A percentile compares a stretch with the other conserved stretches of the same genome.
phyloP scores from a whole-genome alignment of 495 filamentous ascomycete genomes.

The Xylaria longipes region DNA sequence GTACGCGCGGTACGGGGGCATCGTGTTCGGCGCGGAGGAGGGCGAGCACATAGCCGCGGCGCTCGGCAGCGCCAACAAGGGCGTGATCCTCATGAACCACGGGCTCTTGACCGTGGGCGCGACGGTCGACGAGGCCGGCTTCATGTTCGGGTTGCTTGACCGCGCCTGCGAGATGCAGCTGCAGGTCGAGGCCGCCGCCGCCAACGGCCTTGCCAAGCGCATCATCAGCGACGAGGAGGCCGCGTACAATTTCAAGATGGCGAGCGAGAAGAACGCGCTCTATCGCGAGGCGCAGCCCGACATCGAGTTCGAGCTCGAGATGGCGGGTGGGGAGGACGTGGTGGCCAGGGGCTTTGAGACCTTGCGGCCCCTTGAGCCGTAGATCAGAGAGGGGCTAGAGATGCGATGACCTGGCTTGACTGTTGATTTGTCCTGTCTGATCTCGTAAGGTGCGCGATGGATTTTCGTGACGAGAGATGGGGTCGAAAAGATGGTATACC shows the following conservation, averaged over 20 bases:
- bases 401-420: conserved; percentile 4
- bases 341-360: conserved; percentile 48
- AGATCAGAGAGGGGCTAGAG: not conserved
- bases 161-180: conserved; percentile 59
- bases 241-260: conserved; percentile 59
- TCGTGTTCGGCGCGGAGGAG: conserved; percentile 59
- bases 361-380: conserved; percentile 31
- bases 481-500: conserved; percentile 6
- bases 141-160: conserved; percentile 58
- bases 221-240: conserved; percentile 60
- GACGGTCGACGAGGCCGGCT: conserved; percentile 63
- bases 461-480: conserved; percentile 20
- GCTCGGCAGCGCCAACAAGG: conserved; percentile 54
- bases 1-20: conserved; percentile 61
- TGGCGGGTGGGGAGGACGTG: conserved; percentile 48
- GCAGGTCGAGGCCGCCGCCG: conserved; percentile 56
- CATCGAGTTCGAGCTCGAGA: conserved; percentile 51
- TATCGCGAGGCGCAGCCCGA: conserved; percentile 57
- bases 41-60: conserved; percentile 57
- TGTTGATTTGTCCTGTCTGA: not conserved
- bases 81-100: conserved; percentile 61
- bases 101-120: conserved; percentile 60
- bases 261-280: conserved; percentile 50
- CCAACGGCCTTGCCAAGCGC: conserved; percentile 46
- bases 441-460: not conserved